phyloP scores from a whole-genome alignment of 129 eudicot genomes.

The Centaurea solstitialis region DNA sequence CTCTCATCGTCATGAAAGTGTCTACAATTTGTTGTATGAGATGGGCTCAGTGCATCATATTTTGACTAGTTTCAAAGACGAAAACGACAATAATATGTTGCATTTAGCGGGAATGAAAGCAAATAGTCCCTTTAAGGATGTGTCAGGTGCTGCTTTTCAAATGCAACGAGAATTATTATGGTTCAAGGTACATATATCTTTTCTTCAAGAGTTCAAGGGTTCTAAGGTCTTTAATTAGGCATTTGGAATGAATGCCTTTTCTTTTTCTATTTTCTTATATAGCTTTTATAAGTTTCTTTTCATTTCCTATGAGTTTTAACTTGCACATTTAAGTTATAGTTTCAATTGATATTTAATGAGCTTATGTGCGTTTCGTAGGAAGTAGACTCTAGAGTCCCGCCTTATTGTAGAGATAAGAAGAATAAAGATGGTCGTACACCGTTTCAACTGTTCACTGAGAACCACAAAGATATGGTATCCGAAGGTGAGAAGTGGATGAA shows the following conservation, averaged over 20 bases:
- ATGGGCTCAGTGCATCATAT: conserved; percentile 22
- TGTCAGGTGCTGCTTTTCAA: conserved; percentile 27
- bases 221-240: too few species aligned
- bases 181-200: conserved; percentile 43
- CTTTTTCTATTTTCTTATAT: too few species aligned
- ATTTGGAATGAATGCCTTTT: too few species aligned
- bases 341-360: too few species aligned
- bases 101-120: conserved; percentile 40
- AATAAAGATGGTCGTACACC: conserved; percentile 22
- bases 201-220: too few species aligned
- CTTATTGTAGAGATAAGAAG: conserved; percentile 1
- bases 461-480: conserved; percentile 8
- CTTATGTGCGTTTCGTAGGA: too few species aligned
- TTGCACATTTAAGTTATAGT: too few species aligned
- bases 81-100: conserved; percentile 21
- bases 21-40: conserved; percentile 29
- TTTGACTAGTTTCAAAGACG: conserved; percentile 10
- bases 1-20: conserved; percentile 27
- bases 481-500: conserved; percentile 23
- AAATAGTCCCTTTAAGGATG: conserved; percentile 2
- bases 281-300: too few species aligned
- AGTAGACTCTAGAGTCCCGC: too few species aligned
- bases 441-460: conserved; percentile 4
- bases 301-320: too few species aligned
- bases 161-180: conserved; percentile 38